Evolutionary conservation across 352 stramenopile genomes (phyloP), one percentile per base, ranked within the genome.

Genomic region (Phytopythium ostracodes): DNA sequence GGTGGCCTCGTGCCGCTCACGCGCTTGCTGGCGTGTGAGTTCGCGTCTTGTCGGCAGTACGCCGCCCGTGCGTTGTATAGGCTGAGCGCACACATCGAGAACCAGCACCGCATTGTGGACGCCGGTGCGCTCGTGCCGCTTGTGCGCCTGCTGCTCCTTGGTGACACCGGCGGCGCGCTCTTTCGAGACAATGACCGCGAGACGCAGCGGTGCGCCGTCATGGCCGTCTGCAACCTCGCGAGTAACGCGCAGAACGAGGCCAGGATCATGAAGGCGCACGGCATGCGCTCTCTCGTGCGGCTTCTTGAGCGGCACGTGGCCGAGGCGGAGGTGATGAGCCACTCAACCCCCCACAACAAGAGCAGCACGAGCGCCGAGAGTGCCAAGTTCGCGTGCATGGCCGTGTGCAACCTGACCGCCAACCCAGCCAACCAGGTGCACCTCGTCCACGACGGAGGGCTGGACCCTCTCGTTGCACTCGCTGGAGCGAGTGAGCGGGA

Each of bases 351-450:
- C 6, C n/a, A 11, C 12, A 2, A 20, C 2, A 20, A 31, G 4
- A 22, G 12, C 52, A 82, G 76, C 0, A 29, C 71, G 4, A 83
- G 62, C 40, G 54, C 66, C 40, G 87, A 95, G 58, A 88, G 79
- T 55, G 70, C 77, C 36, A 93, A 96, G 57, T 98, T 92, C 65
- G 79, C 91, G 22, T 92, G 86, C 31, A 99, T 98, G 95, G 82
- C 96, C 24, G 66, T 99, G 18, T 98, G 94, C 57, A 99, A 99
- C 71, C 71, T 99, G 62, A 96, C 89, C 14, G 94, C 87, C 7
- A 94, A 96, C 62, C 76, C 81, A 10, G 84, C 79, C 5, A 98
- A 98, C 68, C 91, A 98, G 62, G 59, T 91, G 17, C 80, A 94
- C 53, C 77, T 98, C 35, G 87, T 97, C 17, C 76, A 94, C 59